phyloP scores from a whole-genome alignment of 2,329 filamentous ascomycete genomes.

The Aspergillus transmontanensis region DNA sequence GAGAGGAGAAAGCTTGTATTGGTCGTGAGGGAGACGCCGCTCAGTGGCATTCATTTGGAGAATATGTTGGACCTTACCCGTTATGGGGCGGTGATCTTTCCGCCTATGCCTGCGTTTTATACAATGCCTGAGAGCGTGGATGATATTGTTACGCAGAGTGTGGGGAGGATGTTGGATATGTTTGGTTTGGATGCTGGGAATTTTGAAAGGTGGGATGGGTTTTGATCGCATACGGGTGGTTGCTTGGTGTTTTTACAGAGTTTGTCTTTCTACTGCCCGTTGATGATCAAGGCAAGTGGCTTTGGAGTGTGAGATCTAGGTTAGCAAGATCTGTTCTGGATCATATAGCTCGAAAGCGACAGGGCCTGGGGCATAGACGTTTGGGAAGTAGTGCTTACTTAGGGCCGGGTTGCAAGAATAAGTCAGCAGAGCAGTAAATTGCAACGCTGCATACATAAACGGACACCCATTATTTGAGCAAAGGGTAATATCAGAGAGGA shows the following conservation, averaged over 20 bases:
- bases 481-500: too few species aligned
- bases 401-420: too few species aligned
- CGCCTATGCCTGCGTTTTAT: slow-evolving; percentile 47
- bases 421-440: too few species aligned
- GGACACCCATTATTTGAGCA: too few species aligned
- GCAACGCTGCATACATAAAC: too few species aligned
- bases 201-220: slow-evolving; percentile 25
- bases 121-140: slow-evolving; percentile 42
- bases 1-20: slow-evolving; percentile 41
- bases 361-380: too few species aligned
- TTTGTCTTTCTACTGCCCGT: not conserved
- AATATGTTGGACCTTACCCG: slow-evolving; percentile 44
- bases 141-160: slow-evolving; percentile 35
- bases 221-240: not conserved
- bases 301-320: too few species aligned
- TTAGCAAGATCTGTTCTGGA: too few species aligned
- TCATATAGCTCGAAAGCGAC: too few species aligned
- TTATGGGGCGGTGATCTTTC: slow-evolving; percentile 42
- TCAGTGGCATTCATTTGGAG: slow-evolving; percentile 22
- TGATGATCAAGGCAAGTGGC: too few species aligned
- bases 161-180: slow-evolving; percentile 48
- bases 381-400: too few species aligned
- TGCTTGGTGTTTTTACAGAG: not conserved
- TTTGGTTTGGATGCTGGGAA: slow-evolving; percentile 41
- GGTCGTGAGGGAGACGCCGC: slow-evolving; percentile 43